Conservation (phyloP, 164 flowering plant genomes). For the Kalanchoe fedtschenkoi region DNA sequence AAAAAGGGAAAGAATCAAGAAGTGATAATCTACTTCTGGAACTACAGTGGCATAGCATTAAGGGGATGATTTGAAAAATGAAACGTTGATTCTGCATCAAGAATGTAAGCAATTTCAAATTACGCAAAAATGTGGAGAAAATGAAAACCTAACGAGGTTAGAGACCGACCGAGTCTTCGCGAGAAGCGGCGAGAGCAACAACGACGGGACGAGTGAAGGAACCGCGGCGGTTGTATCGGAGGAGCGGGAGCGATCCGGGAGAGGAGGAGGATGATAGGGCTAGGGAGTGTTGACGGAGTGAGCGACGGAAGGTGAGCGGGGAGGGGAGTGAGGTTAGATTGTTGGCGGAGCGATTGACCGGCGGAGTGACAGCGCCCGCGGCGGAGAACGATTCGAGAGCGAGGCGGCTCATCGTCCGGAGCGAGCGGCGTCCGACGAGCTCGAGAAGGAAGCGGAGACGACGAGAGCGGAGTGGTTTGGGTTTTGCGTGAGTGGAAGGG, state of each 20-base stretch:
- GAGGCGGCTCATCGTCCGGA: background rate
- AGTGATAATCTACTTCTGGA: too few relatives aligned
- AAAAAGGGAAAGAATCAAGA: too few relatives aligned
- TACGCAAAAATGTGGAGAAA: background rate
- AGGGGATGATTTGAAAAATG: too few relatives aligned
- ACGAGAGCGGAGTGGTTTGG: background rate
- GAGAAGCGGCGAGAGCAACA: constrained; percentile 39
- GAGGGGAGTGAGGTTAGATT: background rate
- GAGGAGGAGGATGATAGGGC: background rate
- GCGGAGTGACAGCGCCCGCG: background rate
- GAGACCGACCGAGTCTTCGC: constrained; percentile 46
- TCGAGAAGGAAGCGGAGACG: background rate
- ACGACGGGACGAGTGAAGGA: constrained; percentile 13
- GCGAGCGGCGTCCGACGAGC: background rate
- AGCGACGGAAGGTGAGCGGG: background rate
- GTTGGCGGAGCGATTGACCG: background rate
- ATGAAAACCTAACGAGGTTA: background rate
- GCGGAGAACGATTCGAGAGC: background rate
- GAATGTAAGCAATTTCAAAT: background rate
- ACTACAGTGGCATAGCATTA: too few relatives aligned
- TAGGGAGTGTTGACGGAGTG: background rate
- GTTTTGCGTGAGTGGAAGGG: too few relatives aligned
- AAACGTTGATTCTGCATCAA: too few relatives aligned
- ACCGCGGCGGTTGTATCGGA: constrained; percentile 2
- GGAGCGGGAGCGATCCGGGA: background rate